Conservation (phyloP, 2,329 filamentous ascomycete genomes). For the Trichocomaceae sp. region DNA sequence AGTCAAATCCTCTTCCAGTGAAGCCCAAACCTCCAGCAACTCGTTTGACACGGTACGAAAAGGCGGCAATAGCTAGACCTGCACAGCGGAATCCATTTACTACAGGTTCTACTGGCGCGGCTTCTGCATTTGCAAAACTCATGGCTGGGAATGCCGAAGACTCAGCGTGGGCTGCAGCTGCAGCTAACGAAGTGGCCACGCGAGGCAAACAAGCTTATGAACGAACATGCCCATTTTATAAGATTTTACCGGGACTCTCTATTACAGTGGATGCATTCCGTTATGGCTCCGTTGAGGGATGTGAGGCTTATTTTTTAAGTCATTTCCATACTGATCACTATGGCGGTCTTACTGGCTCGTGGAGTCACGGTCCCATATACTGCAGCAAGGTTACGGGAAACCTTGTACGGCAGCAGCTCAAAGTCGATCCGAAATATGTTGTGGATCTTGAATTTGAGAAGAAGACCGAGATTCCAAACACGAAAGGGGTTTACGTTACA, state of each 20-base stretch:
- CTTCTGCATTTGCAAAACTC: constrained; percentile 81
- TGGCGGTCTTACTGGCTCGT: constrained; percentile 77
- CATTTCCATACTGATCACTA: constrained; percentile 99
- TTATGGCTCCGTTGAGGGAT: constrained; percentile 87
- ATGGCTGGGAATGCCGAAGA: constrained; percentile 93
- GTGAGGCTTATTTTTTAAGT: constrained; percentile 90
- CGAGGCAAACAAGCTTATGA: constrained; percentile 81
- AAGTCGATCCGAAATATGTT: constrained; percentile 79
- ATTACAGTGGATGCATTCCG: constrained; percentile 95
- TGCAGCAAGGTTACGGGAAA: constrained; percentile 91
- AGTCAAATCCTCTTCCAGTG: constrained; percentile 53
- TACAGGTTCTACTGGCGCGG: constrained; percentile 35
- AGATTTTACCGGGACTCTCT: constrained; percentile 86
- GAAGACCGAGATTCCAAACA: constrained; percentile 70
- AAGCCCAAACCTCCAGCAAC: constrained; percentile 17
- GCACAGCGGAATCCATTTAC: constrained; percentile 75
- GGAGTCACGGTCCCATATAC: constrained; percentile 92
- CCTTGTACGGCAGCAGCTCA: constrained; percentile 76
- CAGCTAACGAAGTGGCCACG: constrained; percentile 68
- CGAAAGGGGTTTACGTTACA: constrained; percentile 75
- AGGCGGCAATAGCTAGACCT: constrained; percentile 64
- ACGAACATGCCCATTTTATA: constrained; percentile 95
- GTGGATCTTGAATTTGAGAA: constrained; percentile 79
- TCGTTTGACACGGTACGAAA: constrained; percentile 54
- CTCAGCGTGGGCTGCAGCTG: constrained; percentile 79